Evolutionary conservation across 768 basidiomycete species (phyloP), one percentile per base, ranked within the genome.

Genomic region (Strobilomyces dryophilus): DNA sequence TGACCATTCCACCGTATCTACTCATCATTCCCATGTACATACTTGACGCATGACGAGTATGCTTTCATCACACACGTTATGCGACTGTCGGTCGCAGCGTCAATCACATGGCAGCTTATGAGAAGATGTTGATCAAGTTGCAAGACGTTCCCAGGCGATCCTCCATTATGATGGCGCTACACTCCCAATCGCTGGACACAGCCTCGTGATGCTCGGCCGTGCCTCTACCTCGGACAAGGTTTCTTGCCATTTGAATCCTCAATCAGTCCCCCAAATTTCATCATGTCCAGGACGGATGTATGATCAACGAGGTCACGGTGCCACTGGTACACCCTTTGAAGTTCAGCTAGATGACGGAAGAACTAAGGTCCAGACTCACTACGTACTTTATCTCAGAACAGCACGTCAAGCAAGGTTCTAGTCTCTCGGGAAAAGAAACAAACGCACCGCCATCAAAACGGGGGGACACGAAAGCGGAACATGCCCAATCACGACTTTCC

Each of bases 401-500:
- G 47, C 42, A 54, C 43, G 66, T 66, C 64, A 66, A 58, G 46
- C 63, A 68, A 68, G 56, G 64, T 66, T 64, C 41, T 14, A 20
- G 39, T 37, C 45, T 20, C 24, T 37, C 37, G 44, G 56, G 18
- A 55, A 54, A 49, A 39, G 24, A 10, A 39, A 9, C 7, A 29
- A 29, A 29, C 29, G 7, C 29, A 29, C 36, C 17, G 15, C 24
- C 52, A 51, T 56, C 54, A 56, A 47, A 59, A 20, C 18, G 54
- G 42, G n/a, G 24, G 56, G 47, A 34, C 45, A 54, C 29, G 42
- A 54, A 42, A 17, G 32, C 45, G 52, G 56, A 50, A 48, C 53
- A 47, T 47, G 49, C n/a, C 31, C 27, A 51, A 31, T 17, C 26
- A 55, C 48, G 7, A 21, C 49, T 42, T 42, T 49, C 42, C 47